phyloP scores from a whole-genome alignment of 164 flowering plant species.

The Dillenia suffruticosa region DNA sequence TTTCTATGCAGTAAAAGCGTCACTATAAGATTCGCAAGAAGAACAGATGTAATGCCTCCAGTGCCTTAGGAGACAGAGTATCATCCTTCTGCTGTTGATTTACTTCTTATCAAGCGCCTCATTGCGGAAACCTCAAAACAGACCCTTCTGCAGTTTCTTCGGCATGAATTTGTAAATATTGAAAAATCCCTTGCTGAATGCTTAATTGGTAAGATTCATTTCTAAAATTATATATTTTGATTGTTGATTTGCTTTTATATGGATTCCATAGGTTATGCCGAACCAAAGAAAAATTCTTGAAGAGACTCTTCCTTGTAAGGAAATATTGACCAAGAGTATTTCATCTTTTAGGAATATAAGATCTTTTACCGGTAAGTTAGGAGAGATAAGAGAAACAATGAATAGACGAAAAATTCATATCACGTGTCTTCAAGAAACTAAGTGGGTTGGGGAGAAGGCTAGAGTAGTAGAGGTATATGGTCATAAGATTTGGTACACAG shows the following conservation, averaged over 20 bases:
- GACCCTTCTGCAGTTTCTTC: constrained; percentile 90
- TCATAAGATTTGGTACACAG: no score
- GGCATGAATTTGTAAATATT: constrained; percentile 94
- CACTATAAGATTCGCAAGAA: constrained; percentile 77
- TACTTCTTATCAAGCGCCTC: constrained; percentile 85
- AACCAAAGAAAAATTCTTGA: no score
- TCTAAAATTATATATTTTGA: no score
- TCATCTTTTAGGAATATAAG: background rate
- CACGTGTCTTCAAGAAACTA: no score
- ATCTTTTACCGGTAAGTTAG: no score
- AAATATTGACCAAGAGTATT: background rate
- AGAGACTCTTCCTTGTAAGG: no score
- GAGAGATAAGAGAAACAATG: no score
- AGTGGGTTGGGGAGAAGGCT: no score
- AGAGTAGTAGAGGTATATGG: no score
- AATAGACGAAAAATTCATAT: no score
- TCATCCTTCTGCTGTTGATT: constrained; percentile 97
- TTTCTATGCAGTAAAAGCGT: constrained; percentile 68
- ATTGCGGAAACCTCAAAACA: constrained; percentile 84
- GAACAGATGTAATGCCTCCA: constrained; percentile 98
- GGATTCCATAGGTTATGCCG: no score
- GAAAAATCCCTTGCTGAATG: constrained; percentile 82
- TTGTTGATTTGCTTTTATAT: no score
- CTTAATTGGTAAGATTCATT: constrained; percentile 58
- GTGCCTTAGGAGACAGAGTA: constrained; percentile 90